Percentiles rank a stretch among this genome's conserved stretches.
Conservation (phyloP, 1,284 basidiomycete species). For the Caloboletus inedulis region DNA sequence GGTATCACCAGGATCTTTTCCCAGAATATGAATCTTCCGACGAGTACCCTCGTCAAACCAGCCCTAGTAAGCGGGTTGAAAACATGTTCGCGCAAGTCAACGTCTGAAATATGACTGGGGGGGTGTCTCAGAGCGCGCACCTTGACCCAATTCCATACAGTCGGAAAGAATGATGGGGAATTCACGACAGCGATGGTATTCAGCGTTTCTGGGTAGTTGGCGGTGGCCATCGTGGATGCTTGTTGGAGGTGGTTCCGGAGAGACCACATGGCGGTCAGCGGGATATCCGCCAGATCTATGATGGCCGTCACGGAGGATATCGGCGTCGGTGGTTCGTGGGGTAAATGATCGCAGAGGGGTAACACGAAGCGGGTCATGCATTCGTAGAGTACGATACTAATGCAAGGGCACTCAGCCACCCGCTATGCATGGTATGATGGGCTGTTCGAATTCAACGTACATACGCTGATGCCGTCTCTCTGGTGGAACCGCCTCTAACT, state of each 20-base stretch:
- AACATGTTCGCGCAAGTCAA: background rate
- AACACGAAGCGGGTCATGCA: constrained; percentile 61
- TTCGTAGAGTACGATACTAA: constrained; percentile 59
- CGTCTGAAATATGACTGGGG: background rate
- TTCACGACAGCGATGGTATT: constrained; percentile 66
- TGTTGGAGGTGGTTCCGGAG: constrained; percentile 70
- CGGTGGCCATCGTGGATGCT: constrained; percentile 68
- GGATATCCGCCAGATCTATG: constrained; percentile 64
- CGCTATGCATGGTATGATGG: too few species aligned
- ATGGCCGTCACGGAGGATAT: constrained; percentile 67
- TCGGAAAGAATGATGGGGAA: constrained; percentile 73
- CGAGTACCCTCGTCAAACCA: constrained; percentile 79
- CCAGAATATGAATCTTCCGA: constrained; percentile 66
- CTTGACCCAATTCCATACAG: constrained; percentile 78
- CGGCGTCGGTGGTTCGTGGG: constrained; percentile 52
- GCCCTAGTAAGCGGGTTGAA: constrained; percentile 34
- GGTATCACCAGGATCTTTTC: constrained; percentile 49
- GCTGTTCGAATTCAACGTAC: constrained; percentile 40
- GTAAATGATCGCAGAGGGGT: constrained; percentile 62
- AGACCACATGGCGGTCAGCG: constrained; percentile 62
- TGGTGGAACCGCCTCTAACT: constrained; percentile 51
- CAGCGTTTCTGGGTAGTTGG: constrained; percentile 77
- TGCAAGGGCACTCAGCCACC: constrained; percentile 1
- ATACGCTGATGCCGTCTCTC: constrained; percentile 67
- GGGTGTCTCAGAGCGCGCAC: constrained; percentile 31